These are phyloP conservation scores for Cytospora chrysosperma DNA, from an alignment of 2,329 filamentous ascomycete species.

Conservation along the genomic window DNA sequence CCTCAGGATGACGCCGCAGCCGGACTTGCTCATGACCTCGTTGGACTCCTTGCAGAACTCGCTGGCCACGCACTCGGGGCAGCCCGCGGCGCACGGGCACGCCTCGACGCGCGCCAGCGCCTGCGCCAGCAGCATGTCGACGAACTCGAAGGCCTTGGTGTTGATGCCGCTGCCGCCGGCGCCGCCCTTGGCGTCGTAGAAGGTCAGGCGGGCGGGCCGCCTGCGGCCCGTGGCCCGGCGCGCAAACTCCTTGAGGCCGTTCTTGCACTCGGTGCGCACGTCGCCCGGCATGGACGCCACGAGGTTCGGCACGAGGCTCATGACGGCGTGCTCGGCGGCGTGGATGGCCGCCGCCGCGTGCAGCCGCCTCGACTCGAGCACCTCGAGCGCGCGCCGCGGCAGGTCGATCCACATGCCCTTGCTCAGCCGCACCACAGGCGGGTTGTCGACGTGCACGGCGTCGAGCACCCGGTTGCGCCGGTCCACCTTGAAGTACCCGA, in stretches of 20 bases:
- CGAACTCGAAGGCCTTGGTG: slow-evolving; percentile 90
- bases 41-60: slow-evolving; percentile 84
- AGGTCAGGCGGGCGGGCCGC: slow-evolving; percentile 82
- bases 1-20: slow-evolving; percentile 77
- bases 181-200: slow-evolving; percentile 94
- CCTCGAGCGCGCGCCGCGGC: slow-evolving; percentile 73
- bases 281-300: slow-evolving; percentile 88
- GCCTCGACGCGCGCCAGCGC: slow-evolving; percentile 73
- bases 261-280: slow-evolving; percentile 92
- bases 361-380: slow-evolving; percentile 69
- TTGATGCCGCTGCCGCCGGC: slow-evolving; percentile 80
- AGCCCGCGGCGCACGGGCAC: slow-evolving; percentile 77
- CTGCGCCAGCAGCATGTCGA: slow-evolving; percentile 73
- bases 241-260: slow-evolving; percentile 82
- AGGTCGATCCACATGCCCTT: slow-evolving; percentile 97
- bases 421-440: slow-evolving; percentile 78
- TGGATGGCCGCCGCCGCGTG: slow-evolving; percentile 90
- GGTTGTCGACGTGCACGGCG: slow-evolving; percentile 89
- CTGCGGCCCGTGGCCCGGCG: slow-evolving; percentile 69
- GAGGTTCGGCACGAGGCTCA: slow-evolving; percentile 85
- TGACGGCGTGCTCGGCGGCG: slow-evolving; percentile 87
- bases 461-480: slow-evolving; percentile 81
- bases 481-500: slow-evolving; percentile 97
- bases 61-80: slow-evolving; percentile 85
- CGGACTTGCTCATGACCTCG: slow-evolving; percentile 90